A percentile compares a stretch with the other conserved stretches of the same genome.
Conservation (phyloP, 2,329 filamentous ascomycete species). For the Hypoxylon sp. region DNA sequence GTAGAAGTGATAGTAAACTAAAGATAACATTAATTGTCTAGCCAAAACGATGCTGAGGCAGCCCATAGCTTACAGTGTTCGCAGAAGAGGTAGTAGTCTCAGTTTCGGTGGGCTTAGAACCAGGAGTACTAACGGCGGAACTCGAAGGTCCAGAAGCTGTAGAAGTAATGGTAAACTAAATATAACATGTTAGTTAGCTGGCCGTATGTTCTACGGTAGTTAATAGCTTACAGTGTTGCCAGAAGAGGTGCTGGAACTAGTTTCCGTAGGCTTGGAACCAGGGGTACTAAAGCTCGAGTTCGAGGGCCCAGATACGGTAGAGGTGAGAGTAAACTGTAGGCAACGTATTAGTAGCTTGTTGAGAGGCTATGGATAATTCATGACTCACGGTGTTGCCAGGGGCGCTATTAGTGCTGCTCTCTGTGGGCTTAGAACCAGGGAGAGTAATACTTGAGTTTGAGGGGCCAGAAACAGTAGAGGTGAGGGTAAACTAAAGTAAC, state of each 20-base stretch:
- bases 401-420: constrained; percentile 34
- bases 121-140: not conserved
- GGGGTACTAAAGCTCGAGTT: not conserved
- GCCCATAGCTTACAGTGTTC: not conserved
- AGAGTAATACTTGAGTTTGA: not conserved
- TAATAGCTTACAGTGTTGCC: not conserved
- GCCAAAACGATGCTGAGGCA: not conserved
- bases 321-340: not conserved
- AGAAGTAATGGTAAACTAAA: not conserved
- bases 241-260: not conserved
- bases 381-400: constrained; percentile 37
- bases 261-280: not conserved
- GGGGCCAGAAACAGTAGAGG: not conserved
- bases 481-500: not conserved
- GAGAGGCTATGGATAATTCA: not conserved
- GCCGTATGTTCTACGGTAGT: not conserved
- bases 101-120: not conserved
- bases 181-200: not conserved
- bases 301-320: not conserved
- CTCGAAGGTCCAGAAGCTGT: not conserved
- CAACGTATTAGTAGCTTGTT: not conserved
- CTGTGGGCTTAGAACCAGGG: constrained; percentile 28
- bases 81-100: not conserved
- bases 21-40: not conserved
- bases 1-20: not conserved